phyloP scores from a whole-genome alignment of 176 grass and related monocot genomes.

The Avena eriantha region DNA sequence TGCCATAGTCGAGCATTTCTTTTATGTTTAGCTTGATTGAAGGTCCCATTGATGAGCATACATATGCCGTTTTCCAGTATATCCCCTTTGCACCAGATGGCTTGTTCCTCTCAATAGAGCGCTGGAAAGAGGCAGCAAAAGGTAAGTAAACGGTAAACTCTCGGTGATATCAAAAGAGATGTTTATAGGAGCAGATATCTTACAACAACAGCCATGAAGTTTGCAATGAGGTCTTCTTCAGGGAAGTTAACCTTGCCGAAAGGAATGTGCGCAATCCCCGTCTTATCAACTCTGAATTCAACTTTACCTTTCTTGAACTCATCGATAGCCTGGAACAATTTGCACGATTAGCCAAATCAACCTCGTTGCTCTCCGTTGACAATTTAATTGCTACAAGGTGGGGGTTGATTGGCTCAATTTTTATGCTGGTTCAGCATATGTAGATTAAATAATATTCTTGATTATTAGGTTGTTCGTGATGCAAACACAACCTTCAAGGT shows the following conservation, averaged over 20 bases:
- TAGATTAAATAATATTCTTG: conserved; percentile 3
- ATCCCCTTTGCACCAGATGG: conserved; percentile 97
- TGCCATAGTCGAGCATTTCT: conserved; percentile 84
- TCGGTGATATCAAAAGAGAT: not conserved
- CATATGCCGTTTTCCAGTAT: conserved; percentile 85
- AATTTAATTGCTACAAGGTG: conserved; percentile 33
- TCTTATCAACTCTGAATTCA: conserved; percentile 96
- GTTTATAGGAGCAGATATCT: conserved; percentile 38
- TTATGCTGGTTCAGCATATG: not conserved
- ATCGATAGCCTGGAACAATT: conserved; percentile 83
- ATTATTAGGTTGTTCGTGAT: not conserved
- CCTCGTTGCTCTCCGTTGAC: conserved; percentile 2
- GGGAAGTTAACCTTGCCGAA: conserved; percentile 90
- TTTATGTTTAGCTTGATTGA: conserved; percentile 89
- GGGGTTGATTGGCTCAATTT: not conserved
- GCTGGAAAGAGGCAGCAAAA: conserved; percentile 54
- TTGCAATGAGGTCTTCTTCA: conserved; percentile 88
- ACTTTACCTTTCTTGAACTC: conserved; percentile 99
- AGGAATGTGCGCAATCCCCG: conserved; percentile 90
- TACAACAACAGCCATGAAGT: conserved; percentile 96
- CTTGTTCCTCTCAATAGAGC: conserved; percentile 90
- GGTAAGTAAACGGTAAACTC: conserved; percentile 29
- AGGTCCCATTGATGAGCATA: conserved; percentile 98
- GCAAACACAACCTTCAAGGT: not conserved
- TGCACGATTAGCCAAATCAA: conserved; percentile 39